These are phyloP conservation scores for Chloris gayana DNA, from an alignment of 176 grass and related monocot genomes.

Conservation along the genomic window DNA sequence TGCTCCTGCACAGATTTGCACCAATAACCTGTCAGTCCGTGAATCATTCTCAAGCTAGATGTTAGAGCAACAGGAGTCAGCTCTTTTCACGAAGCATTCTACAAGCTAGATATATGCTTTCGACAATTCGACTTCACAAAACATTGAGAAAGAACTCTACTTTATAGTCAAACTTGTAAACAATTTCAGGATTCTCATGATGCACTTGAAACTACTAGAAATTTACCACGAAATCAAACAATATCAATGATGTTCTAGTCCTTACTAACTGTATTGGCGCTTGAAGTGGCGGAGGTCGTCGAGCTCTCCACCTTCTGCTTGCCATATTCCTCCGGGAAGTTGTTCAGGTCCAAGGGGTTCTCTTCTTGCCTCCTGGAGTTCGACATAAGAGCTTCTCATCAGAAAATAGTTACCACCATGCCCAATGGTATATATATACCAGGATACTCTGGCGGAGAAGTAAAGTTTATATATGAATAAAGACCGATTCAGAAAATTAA, in stretches of 20 bases:
- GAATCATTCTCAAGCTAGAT: neutral
- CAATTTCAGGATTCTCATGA: neutral
- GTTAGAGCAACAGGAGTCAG: no score
- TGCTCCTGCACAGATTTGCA: conserved; percentile 48
- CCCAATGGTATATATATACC: neutral
- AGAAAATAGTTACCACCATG: neutral
- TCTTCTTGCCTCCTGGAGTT: conserved; percentile 85
- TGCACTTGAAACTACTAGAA: neutral
- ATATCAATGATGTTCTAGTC: neutral
- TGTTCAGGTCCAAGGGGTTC: conserved; percentile 86
- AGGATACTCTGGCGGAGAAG: neutral
- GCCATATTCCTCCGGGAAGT: conserved; percentile 88
- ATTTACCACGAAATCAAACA: conserved; percentile 1
- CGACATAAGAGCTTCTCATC: conserved; percentile 15
- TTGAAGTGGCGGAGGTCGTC: conserved; percentile 76
- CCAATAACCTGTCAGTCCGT: neutral
- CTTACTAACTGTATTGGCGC: conserved; percentile 57
- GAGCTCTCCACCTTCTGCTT: conserved; percentile 94
- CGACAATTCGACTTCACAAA: conserved; percentile 6
- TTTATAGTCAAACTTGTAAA: neutral
- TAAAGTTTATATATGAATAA: neutral
- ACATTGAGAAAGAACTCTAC: neutral
- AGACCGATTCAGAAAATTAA: neutral
- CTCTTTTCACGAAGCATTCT: neutral
- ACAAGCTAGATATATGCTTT: neutral